These are phyloP conservation scores for Xylaria sp. DNA, from an alignment of 2,329 filamentous ascomycete genomes.

Conservation along the genomic window DNA sequence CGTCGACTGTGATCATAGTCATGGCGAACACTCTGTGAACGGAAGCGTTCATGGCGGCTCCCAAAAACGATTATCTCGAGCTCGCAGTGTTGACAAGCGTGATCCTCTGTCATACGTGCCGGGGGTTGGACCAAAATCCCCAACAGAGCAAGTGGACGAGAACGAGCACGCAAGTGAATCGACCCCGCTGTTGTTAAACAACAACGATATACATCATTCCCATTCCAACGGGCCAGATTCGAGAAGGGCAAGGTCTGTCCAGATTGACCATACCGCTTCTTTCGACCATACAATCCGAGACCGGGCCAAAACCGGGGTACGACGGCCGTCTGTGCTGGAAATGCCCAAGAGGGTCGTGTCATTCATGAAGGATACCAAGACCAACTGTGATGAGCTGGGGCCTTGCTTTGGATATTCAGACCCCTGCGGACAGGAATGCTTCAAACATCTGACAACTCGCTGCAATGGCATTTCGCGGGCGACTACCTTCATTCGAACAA, in stretches of 20 bases:
- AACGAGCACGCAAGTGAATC: conserved; percentile 47
- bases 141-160: conserved; percentile 19
- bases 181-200: conserved; percentile 53
- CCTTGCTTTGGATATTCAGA: conserved; percentile 70
- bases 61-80: conserved; percentile 36
- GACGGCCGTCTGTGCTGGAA: conserved; percentile 60
- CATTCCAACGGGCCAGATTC: conserved; percentile 33
- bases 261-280: conserved; percentile 30
- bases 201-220: conserved; percentile 38
- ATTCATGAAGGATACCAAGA: conserved; percentile 69
- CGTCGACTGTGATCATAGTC: conserved; percentile 79
- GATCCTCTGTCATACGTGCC: conserved; percentile 22
- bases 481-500: conserved; percentile 49
- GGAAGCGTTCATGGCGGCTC: conserved; percentile 36
- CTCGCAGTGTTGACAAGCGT: conserved; percentile 34
- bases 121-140: conserved; percentile 19
- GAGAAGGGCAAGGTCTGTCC: conserved; percentile 39
- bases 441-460: conserved; percentile 59
- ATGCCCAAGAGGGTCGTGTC: conserved; percentile 65
- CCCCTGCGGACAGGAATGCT: conserved; percentile 69
- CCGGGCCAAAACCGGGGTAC: conserved; percentile 42
- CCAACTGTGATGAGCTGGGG: conserved; percentile 65
- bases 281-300: conserved; percentile 28
- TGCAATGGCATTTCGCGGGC: conserved; percentile 43
- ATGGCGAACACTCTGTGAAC: conserved; percentile 58